Evolutionary conservation across 495 filamentous ascomycete species (phyloP).

Genomic region (Lentithecium fluviatile): DNA sequence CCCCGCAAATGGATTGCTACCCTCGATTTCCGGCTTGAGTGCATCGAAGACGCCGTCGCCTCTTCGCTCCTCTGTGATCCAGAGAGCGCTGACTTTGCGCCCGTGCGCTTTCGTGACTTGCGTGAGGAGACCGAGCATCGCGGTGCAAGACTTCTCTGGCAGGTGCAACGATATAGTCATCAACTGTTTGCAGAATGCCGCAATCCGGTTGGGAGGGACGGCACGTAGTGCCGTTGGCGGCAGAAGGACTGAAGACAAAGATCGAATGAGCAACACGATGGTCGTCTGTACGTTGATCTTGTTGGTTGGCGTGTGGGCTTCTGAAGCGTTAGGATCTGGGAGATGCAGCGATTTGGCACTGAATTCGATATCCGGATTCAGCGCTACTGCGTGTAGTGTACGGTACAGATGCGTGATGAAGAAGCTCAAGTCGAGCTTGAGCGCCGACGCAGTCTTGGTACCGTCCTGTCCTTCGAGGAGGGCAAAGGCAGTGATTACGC

Average conservation of each 20-base stretch:
- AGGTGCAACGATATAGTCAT: conserved; percentile 77
- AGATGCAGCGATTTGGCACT: conserved; percentile 78
- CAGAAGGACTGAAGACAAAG: conserved; percentile 72
- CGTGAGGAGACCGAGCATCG: conserved; percentile 68
- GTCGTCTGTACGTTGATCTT: conserved; percentile 93
- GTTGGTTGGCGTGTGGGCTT: conserved; percentile 44
- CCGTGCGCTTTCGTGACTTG: conserved; percentile 72
- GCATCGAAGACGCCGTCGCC: conserved; percentile 72
- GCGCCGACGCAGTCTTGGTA: conserved; percentile 58
- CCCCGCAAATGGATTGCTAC: conserved; percentile 82
- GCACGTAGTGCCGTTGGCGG: conserved; percentile 59
- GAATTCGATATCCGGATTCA: conserved; percentile 83
- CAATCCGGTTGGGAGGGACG: conserved; percentile 74
- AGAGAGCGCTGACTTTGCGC: conserved; percentile 66
- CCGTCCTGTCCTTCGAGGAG: conserved; percentile 85
- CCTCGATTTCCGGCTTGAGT: conserved; percentile 63
- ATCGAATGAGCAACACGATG: conserved; percentile 82
- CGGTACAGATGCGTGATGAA: conserved; percentile 92
- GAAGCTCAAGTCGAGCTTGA: conserved; percentile 88
- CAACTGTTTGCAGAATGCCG: conserved; percentile 89
- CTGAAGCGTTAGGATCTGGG: conserved; percentile 63
- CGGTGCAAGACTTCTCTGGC: conserved; percentile 82
- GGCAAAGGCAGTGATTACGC: conserved; percentile 91
- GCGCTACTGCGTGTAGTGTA: conserved; percentile 69
- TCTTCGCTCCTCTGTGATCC: conserved; percentile 86